Conservation (phyloP, 2,329 filamentous ascomycete species). For the Colletotrichum melonis region DNA sequence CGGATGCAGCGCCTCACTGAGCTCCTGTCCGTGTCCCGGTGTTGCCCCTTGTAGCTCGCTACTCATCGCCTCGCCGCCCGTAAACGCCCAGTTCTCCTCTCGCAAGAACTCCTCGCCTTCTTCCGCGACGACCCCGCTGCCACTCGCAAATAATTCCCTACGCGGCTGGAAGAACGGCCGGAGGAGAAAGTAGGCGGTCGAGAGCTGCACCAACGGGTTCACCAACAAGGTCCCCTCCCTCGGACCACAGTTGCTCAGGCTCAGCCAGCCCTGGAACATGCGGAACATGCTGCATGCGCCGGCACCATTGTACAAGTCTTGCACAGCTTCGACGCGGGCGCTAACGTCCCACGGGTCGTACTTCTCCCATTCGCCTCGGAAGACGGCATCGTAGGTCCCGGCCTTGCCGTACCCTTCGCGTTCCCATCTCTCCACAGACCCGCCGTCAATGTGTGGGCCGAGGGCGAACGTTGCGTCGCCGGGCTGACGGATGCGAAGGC, state of each 20-base stretch:
- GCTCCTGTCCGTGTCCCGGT: conserved; percentile 77
- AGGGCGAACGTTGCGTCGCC: conserved; percentile 78
- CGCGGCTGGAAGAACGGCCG: conserved; percentile 81
- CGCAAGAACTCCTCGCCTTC: conserved; percentile 54
- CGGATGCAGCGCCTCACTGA: conserved; percentile 72
- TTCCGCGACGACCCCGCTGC: conserved; percentile 36
- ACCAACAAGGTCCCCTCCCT: conserved; percentile 84
- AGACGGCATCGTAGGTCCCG: conserved; percentile 78
- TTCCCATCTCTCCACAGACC: conserved; percentile 82
- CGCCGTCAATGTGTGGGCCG: conserved; percentile 79
- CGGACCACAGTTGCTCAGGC: conserved; percentile 78
- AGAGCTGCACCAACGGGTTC: conserved; percentile 79
- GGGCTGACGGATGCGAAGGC: conserved; percentile 77
- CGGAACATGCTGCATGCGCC: conserved; percentile 88
- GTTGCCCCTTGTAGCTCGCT: conserved; percentile 75
- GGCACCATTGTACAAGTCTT: conserved; percentile 82
- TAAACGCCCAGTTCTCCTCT: conserved; percentile 70
- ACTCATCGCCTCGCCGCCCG: conserved; percentile 56
- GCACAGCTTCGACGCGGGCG: conserved; percentile 73
- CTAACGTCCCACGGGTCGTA: conserved; percentile 87
- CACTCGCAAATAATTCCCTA: conserved; percentile 39
- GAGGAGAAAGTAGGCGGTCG: conserved; percentile 84
- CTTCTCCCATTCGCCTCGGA: conserved; percentile 80
- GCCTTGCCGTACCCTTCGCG: conserved; percentile 73
- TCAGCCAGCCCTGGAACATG: conserved; percentile 91